A percentile compares a stretch with the other conserved stretches of the same genome.
Evolutionary conservation across 164 flowering plant species (phyloP).

Genomic region (Litsea cubeba): DNA sequence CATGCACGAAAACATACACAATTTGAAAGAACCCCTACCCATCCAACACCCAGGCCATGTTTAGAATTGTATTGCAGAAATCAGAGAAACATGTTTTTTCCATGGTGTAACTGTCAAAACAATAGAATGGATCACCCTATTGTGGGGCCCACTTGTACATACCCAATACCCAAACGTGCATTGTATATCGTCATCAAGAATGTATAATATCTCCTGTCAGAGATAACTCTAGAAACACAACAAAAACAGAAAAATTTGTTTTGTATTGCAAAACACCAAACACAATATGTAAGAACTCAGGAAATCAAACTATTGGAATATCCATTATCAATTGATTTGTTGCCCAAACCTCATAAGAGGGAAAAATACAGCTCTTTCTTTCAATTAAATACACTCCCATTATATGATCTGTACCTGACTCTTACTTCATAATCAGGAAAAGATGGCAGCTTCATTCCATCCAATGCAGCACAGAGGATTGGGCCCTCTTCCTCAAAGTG

Average conservation of each 20-base stretch:
- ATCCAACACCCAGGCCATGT: no score
- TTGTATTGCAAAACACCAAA: background rate
- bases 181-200: background rate
- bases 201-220: background rate
- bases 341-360: background rate
- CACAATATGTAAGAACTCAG: background rate
- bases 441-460: slow-evolving; percentile 89
- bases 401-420: slow-evolving; percentile 57
- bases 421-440: slow-evolving; percentile 91
- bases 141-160: background rate
- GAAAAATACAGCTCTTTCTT: background rate
- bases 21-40: no score
- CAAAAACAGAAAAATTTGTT: background rate
- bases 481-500: slow-evolving; percentile 99
- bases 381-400: background rate
- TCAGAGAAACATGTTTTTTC: background rate
- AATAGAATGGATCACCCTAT: background rate
- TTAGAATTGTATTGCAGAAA: background rate
- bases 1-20: no score
- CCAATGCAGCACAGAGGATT: slow-evolving; percentile 85
- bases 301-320: background rate
- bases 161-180: background rate
- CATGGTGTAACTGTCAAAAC: background rate
- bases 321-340: background rate
- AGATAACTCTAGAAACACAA: background rate